A percentile compares a stretch with the other conserved stretches of the same genome.
Evolutionary conservation across 768 basidiomycete species (phyloP).

Genomic region (Tylopilus sp.): DNA sequence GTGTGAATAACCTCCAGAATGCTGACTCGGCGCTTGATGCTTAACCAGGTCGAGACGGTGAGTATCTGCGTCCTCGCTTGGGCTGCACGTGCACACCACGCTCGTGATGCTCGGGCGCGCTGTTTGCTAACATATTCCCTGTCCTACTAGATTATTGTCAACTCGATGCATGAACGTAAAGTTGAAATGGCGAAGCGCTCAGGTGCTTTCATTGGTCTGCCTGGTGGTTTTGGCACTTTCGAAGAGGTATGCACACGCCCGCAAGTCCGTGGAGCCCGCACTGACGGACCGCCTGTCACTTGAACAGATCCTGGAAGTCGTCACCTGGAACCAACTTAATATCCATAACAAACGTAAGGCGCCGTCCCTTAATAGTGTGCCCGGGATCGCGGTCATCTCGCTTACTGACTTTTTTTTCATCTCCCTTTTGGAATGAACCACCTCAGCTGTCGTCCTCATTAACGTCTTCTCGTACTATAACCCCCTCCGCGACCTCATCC

Average conservation of each 20-base stretch:
- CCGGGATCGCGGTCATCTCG: background rate
- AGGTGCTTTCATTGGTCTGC: conserved; percentile 81
- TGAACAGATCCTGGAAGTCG: conserved; percentile 77
- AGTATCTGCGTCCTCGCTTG: background rate
- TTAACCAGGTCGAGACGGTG: conserved; percentile 32
- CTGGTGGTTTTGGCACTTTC: conserved; percentile 93
- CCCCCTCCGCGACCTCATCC: conserved; percentile 73
- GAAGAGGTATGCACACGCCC: conserved; percentile 71
- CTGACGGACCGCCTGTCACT: conserved; percentile 2
- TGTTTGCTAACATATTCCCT: conserved; percentile 8
- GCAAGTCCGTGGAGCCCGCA: background rate
- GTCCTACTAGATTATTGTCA: conserved; percentile 57
- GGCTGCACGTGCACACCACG: conserved; percentile 4
- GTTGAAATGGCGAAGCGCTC: conserved; percentile 83
- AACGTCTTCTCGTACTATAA: conserved; percentile 85
- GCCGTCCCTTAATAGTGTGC: conserved; percentile 7
- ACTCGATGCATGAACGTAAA: conserved; percentile 88
- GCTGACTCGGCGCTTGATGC: conserved; percentile 10
- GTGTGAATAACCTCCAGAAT: background rate
- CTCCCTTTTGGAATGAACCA: background rate
- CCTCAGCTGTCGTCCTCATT: conserved; percentile 75
- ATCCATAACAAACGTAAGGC: conserved; percentile 78
- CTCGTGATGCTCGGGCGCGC: background rate
- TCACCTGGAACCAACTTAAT: conserved; percentile 92
- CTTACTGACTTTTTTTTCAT: background rate